These are phyloP conservation scores for Fragaria vesca DNA, from an alignment of 306 rosid species.

Conservation along the genomic window DNA sequence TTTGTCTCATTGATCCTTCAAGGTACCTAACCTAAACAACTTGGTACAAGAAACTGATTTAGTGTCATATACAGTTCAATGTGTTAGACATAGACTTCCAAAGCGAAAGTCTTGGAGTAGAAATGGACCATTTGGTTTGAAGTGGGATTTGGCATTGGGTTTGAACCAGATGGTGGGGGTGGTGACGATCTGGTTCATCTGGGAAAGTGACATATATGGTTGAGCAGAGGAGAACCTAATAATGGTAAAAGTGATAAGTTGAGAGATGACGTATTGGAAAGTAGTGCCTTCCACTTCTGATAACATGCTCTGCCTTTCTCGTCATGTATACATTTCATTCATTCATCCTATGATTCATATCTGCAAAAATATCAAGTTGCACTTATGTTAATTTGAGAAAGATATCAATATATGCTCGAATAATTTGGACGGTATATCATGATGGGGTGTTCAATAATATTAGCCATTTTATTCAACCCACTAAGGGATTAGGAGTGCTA, in stretches of 20 bases:
- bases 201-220: slow-evolving; percentile 43
- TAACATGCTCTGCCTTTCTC: slow-evolving; percentile 38
- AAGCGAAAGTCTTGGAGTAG: background rate
- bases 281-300: slow-evolving; percentile 73
- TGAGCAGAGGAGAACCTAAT: slow-evolving; percentile 15
- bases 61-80: background rate
- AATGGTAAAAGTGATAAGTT: slow-evolving; percentile 31
- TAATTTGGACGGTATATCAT: background rate
- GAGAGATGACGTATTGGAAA: slow-evolving; percentile 34
- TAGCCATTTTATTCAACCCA: background rate
- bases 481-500: slow-evolving; percentile 1
- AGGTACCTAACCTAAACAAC: background rate
- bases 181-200: background rate
- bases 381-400: background rate
- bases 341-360: background rate
- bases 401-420: background rate
- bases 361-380: background rate
- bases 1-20: background rate
- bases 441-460: background rate
- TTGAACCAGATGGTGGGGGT: background rate
- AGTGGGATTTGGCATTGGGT: slow-evolving; percentile 4
- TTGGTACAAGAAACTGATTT: background rate
- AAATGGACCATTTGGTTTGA: background rate
- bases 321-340: background rate
- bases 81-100: background rate